Evolutionary conservation across 768 basidiomycete species (phyloP).

Genomic region (Suillus paluster): DNA sequence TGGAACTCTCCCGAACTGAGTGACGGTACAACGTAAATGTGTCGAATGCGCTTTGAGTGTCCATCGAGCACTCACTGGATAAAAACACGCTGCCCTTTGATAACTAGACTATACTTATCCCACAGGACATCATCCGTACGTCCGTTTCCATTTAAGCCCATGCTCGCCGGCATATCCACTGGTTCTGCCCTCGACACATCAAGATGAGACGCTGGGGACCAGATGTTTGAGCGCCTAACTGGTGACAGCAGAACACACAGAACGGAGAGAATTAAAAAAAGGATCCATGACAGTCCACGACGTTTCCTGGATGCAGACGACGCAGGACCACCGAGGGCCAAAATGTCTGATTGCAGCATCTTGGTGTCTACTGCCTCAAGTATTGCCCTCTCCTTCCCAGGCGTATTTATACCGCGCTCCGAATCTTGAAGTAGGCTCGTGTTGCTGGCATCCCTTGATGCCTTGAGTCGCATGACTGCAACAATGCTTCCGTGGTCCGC

Average conservation of each 20-base stretch:
- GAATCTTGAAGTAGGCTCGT: background rate
- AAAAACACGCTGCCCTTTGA: slow-evolving; percentile 73
- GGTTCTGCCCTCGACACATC: slow-evolving; percentile 9
- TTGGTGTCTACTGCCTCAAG: background rate
- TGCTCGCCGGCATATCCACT: background rate
- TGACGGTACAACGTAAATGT: background rate
- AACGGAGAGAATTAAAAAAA: slow-evolving; percentile 19
- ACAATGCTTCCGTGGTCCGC: background rate
- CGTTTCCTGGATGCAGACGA: slow-evolving; percentile 7
- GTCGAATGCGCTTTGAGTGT: background rate
- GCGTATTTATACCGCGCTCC: slow-evolving; percentile 3
- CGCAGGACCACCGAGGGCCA: slow-evolving; percentile 3
- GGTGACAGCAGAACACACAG: slow-evolving; percentile 23
- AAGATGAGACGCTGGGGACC: slow-evolving; percentile 2
- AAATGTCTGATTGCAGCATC: slow-evolving; percentile 2
- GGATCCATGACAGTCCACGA: slow-evolving; percentile 15
- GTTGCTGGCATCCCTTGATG: slow-evolving; percentile 3
- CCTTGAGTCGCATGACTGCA: background rate
- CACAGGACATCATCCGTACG: slow-evolving; percentile 47
- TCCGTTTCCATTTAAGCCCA: slow-evolving; percentile 31
- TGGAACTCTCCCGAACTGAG: slow-evolving; percentile 54
- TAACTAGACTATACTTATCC: slow-evolving; percentile 75
- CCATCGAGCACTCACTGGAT: slow-evolving; percentile 56
- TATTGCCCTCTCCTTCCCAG: slow-evolving; percentile 9
- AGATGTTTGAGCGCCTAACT: slow-evolving; percentile 6